Base-by-base conservation (phyloP, 1,284 basidiomycete species). In the Hemileia vastatrix region DNA sequence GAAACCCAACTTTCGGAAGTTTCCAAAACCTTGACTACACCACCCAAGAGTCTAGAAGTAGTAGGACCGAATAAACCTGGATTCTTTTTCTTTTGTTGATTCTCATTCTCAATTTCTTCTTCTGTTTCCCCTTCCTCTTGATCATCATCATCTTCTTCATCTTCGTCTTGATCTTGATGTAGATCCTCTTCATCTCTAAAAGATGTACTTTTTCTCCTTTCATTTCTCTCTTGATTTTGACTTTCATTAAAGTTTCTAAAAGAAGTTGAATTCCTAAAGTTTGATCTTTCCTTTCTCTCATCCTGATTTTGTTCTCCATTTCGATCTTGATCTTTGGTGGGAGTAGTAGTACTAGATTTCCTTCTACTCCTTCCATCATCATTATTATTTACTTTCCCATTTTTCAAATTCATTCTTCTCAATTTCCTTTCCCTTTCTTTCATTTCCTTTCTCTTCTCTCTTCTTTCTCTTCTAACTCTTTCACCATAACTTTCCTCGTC, bases 1-100 rank as follows among this genome's bases (percentile, higher is more conserved):
- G 70, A 27, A 72, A n/a, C 67, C 71, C 71, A 72, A 15, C 65
- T 65, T 58, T 73, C 71, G 55, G 68, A 67, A 19, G 69, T 68
- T 64, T 73, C 71, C 23, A 73, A 63, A n/a, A 72, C 53, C 24
- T 67, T 68, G 53, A 73, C 68, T 62, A 72, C 69, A 48, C 69
- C 68, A 2, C 64, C 66, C 50, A 73, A 67, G 8, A 72, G 62
- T 1, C 67, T 65, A 4, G 68, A 64, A 8, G 68, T 67, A 1
- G 70, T 68, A 19, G 67, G 66, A 0, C 71, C 71, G 15, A 73
- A 54, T n/a, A 73, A 67, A 44, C 71, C 71, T 31, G 64, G 53
- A 27, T 60, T 45, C 9, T 68, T 67, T 40, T 40, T 9, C 15
- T 40, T 40, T 15, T 40, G 8, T 23, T 18, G 3, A 18, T 3